Conservation (phyloP, 441 rosid genomes). For the Euphorbia neoarborescens region DNA sequence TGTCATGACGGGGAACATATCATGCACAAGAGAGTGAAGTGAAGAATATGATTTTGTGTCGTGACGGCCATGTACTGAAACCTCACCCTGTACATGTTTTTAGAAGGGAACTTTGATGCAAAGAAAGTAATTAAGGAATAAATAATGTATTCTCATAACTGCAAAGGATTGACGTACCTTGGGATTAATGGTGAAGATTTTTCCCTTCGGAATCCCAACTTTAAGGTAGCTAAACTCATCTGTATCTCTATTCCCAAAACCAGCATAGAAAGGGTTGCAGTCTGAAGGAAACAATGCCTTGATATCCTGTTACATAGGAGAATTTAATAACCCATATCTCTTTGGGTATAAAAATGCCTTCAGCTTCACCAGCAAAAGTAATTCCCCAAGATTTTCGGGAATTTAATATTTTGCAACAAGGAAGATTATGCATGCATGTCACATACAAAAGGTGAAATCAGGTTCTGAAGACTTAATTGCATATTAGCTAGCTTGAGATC, state of each 20-base stretch:
- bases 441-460: too few relatives aligned
- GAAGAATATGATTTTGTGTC: conserved; percentile 76
- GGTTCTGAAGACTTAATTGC: too few relatives aligned
- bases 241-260: conserved; percentile 96
- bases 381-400: not conserved
- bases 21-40: conserved; percentile 71
- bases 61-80: conserved; percentile 68
- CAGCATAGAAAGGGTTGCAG: conserved; percentile 91
- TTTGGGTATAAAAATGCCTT: not conserved
- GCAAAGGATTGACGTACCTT: conserved; percentile 45
- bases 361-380: conserved; percentile 2
- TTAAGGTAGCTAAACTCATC: conserved; percentile 94
- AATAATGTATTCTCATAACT: conserved; percentile 1
- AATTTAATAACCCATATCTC: conserved; percentile 4
- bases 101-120: conserved; percentile 9
- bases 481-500: too few relatives aligned
- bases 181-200: conserved; percentile 88
- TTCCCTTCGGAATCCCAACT: conserved; percentile 94
- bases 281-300: conserved; percentile 77
- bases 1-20: conserved; percentile 64
- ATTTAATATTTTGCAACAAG: not conserved
- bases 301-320: conserved; percentile 50
- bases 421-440: not conserved
- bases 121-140: not conserved
- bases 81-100: conserved; percentile 67